A percentile compares a stretch with the other conserved stretches of the same genome.
phyloP scores from a whole-genome alignment of 2,329 filamentous ascomycete species.

The Lachnellula suecica region DNA sequence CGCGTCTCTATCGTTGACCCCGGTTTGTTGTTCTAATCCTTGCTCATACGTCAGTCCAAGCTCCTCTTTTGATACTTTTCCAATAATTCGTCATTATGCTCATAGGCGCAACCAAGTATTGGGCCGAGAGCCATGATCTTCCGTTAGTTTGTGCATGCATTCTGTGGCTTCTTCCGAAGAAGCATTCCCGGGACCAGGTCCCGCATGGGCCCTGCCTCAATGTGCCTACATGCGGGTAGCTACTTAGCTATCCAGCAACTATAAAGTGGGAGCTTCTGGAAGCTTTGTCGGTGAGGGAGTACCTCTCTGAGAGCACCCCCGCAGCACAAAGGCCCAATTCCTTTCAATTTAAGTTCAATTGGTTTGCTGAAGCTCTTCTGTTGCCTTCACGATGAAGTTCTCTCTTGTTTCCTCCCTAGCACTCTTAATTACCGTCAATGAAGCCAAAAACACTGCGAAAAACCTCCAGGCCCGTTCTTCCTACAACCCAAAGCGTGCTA shows the following conservation, averaged over 20 bases:
- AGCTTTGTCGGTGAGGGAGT: not conserved
- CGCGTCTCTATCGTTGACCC: constrained; percentile 2
- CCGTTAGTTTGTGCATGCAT: not conserved
- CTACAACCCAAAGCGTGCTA: constrained; percentile 17
- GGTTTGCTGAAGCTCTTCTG: not conserved
- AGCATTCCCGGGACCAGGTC: not conserved
- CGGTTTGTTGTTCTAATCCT: not conserved
- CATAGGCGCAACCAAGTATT: not conserved
- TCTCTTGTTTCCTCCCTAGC: constrained; percentile 9
- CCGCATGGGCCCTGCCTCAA: not conserved
- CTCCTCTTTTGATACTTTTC: not conserved
- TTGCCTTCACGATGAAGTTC: constrained; percentile 8
- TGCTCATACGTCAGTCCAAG: not conserved
- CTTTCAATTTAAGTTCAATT: constrained; percentile 1
- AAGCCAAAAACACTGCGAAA: constrained; percentile 13
- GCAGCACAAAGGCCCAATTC: not conserved
- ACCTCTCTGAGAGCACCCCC: not conserved
- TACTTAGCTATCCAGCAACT: not conserved
- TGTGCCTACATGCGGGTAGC: not conserved
- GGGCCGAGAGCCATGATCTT: not conserved
- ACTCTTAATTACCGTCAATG: constrained; percentile 6
- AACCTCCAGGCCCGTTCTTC: constrained; percentile 23
- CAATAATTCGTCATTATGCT: constrained; percentile 9
- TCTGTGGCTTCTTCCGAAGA: not conserved
- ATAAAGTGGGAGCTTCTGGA: not conserved